Evolutionary conservation across 495 filamentous ascomycete species (phyloP).

Genomic region (Hapsidospora chrysogenum): DNA sequence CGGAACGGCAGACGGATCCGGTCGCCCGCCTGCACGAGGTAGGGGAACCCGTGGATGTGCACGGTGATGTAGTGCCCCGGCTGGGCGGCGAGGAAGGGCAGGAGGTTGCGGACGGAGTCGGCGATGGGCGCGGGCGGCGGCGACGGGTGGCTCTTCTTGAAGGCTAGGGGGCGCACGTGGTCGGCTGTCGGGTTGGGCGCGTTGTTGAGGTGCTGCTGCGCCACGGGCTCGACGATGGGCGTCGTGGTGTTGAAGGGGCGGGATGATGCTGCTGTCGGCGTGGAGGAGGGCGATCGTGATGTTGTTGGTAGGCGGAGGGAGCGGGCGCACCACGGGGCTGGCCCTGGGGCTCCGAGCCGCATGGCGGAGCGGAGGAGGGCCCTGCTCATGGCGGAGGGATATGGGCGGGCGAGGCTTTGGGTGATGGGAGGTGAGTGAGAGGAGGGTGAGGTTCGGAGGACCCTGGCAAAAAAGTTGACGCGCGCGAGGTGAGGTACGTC

Average conservation of each 20-base stretch:
- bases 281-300: slow-evolving; percentile 8
- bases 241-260: slow-evolving; percentile 6
- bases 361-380: slow-evolving; percentile 16
- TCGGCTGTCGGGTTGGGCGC: slow-evolving; percentile 1
- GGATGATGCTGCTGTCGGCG: slow-evolving; percentile 12
- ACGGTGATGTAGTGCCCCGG: slow-evolving; percentile 70
- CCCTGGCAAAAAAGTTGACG: too few species aligned
- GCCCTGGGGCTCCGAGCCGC: slow-evolving; percentile 13
- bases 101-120: slow-evolving; percentile 43
- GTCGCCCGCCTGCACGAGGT: slow-evolving; percentile 81
- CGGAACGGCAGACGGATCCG: slow-evolving; percentile 83
- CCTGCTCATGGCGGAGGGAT: slow-evolving; percentile 13
- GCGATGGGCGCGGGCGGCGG: slow-evolving; percentile 7
- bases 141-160: slow-evolving; percentile 2
- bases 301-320: neutral
- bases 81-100: slow-evolving; percentile 66
- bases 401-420: too few species aligned
- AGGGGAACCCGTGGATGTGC: slow-evolving; percentile 74
- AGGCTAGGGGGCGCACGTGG: slow-evolving; percentile 2
- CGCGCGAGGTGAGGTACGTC: too few species aligned
- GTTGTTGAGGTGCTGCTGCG: slow-evolving; percentile 2
- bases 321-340: neutral
- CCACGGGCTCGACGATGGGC: slow-evolving; percentile 5
- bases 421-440: too few species aligned
- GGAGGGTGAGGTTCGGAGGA: too few species aligned